Base-by-base conservation (phyloP, 83 land plant species). In the Larix sibirica region DNA sequence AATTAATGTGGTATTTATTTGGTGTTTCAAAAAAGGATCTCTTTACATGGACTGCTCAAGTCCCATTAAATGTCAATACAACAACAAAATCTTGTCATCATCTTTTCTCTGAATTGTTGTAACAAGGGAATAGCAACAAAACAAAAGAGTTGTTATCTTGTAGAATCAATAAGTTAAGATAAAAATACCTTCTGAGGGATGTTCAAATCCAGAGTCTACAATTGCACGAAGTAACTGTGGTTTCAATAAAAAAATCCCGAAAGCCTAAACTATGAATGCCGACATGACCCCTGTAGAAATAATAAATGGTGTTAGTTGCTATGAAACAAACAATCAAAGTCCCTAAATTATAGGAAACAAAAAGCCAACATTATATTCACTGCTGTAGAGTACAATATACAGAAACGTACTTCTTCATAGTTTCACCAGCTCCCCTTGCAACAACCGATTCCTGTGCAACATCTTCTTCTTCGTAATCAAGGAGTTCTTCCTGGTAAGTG, bases 211-310 rank as follows among this genome's bases (percentile, higher is more conserved):
- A 63, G 96, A 97, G 79, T 95, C 98, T 33, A 97, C 98, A 85
- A 97, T 97, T 16, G 99, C 98, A 20, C 96, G 93, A 63, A 95
- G 93, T 47, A 96, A 94, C 83, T 96, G 98, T 62, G 99, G 99
- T 89, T 96, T 96, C 77, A 96, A 85, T 20, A 33, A 96, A 92
- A 82, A 96, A 96, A 79, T 96, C 99, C 85, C 99, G 89, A 88
- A 96, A 96, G 58, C 99, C 98, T 14, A 98, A 97, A 85, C 99
- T 97, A 84, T 97, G 99, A 61, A 97, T 97, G 18, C 99, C 99
- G 70, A 97, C 98, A 82, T 95, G 95, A 58, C 99, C 99, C 89
- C 98, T 95, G 87, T 80, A 81, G 16, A 33, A 38, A 64, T 26
- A 66, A 82, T 73, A 40, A 28, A 1, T 14, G 5, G 16, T 28